phyloP scores from a whole-genome alignment of 1,139 yeast genomes.

The Blastobotrys buckinghamii region DNA sequence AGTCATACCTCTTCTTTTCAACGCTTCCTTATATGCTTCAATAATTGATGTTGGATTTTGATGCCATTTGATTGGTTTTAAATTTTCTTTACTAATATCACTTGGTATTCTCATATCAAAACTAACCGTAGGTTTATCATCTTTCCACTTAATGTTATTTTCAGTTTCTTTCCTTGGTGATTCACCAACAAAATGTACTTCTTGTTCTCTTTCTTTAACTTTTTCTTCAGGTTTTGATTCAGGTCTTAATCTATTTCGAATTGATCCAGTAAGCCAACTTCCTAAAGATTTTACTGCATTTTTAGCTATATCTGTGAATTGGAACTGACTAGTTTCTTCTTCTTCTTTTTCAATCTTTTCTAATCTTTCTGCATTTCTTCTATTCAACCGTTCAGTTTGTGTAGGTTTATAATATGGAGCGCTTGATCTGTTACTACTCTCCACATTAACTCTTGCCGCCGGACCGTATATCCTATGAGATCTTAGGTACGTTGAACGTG shows the following conservation, averaged over 20 bases:
- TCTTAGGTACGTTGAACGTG: conserved; percentile 5
- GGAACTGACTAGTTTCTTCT: not conserved
- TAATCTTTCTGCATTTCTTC: conserved; percentile 3
- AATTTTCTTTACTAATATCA: not conserved
- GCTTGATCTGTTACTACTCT: not conserved
- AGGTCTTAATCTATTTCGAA: not conserved
- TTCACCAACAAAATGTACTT: conserved; percentile 12
- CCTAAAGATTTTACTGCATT: conserved; percentile 6
- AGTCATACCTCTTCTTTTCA: conserved; percentile 8
- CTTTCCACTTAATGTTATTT: conserved; percentile 7
- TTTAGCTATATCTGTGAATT: not conserved
- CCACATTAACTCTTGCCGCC: not conserved
- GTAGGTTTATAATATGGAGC: conserved; percentile 10
- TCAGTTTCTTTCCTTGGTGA: conserved; percentile 8
- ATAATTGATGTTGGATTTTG: conserved; percentile 12
- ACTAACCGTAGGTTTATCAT: conserved; percentile 8
- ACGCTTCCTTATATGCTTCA: conserved; percentile 14
- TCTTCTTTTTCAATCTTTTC: not conserved
- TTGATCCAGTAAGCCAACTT: conserved; percentile 2
- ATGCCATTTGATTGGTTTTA: conserved; percentile 10
- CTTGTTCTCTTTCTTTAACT: not conserved
- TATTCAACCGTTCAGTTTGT: conserved; percentile 5
- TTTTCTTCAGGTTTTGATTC: not conserved
- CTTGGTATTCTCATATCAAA: conserved; percentile 6
- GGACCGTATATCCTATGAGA: conserved; percentile 6